Evolutionary conservation across 192 early-diverging fungal genomes (phyloP), one percentile per base, ranked within the genome.

Genomic region (Mortierella antarctica): DNA sequence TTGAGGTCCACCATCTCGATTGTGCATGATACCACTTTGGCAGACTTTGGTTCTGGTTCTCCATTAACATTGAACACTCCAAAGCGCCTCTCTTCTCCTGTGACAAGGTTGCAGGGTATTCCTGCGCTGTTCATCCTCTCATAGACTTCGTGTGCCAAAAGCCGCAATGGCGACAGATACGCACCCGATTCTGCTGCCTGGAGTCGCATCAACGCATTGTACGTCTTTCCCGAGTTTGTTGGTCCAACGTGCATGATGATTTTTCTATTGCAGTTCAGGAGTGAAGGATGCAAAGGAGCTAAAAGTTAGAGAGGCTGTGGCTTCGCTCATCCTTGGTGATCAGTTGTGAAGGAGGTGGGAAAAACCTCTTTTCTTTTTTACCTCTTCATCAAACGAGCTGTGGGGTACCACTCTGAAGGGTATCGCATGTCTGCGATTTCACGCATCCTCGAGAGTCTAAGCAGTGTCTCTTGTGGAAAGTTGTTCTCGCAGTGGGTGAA

Each of bases 191-290:
- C 62, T 6, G 88, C 85, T 12, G 76, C 54, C 60, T 91, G 82
- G 46, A 99, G 88, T 42, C 91, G 86, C 69, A 93, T 61, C 13
- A 99, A 74, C 8, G 97, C 97, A 44, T 88, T 86, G 81, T 97
- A 92, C 3, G 97, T 99, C 73, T 99, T 99, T 73, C 97, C 97
- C 21, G 94, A 96, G 84, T 99, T 99, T 7, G 97, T 99, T 47
- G 97, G 97, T 8, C 97, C 97, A 21, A 99, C 93, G 70, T 99
- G 96, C 84, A 97, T 87, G 41, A 95, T 88, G 59, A 99, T 95
- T 40, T 91, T 92, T 40, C 94, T 92, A 69, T 13, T 17, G 57
- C 12, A 65, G 9, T n/a, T 20, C 52, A 18, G 59, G 31, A 44
- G 13, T 55, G 20, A 23, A 53, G 44, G 47, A 18, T 47, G 44